Percentiles rank a stretch among this genome's conserved stretches.
phyloP scores from a whole-genome alignment of 805 yeast species.

The Saccharomycopsis malanga region DNA sequence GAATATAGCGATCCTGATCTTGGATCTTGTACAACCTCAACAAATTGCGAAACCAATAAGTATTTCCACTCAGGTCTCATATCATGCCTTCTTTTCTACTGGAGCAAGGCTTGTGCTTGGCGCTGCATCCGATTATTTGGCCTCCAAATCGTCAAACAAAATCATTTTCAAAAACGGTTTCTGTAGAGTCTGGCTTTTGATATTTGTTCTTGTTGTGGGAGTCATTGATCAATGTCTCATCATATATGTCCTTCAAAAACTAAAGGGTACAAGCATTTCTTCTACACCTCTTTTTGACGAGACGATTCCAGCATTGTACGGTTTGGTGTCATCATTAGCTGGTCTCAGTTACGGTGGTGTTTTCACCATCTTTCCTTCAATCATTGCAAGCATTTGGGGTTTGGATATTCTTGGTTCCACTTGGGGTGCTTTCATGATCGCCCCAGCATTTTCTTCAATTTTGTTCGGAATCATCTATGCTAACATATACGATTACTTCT shows the following conservation, averaged over 20 bases:
- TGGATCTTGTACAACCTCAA: neutral
- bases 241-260: neutral
- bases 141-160: constrained; percentile 23
- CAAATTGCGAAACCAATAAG: constrained; percentile 2
- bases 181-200: constrained; percentile 30
- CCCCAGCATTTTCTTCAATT: constrained; percentile 79
- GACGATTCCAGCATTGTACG: constrained; percentile 23
- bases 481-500: constrained; percentile 43
- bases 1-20: neutral
- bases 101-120: constrained; percentile 62
- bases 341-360: constrained; percentile 79
- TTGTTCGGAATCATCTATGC: constrained; percentile 69
- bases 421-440: constrained; percentile 85
- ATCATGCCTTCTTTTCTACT: constrained; percentile 65
- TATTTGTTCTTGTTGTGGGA: constrained; percentile 31
- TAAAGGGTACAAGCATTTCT: no score
- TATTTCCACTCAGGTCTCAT: constrained; percentile 45
- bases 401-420: constrained; percentile 82
- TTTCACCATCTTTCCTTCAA: constrained; percentile 81
- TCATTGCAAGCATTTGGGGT: constrained; percentile 82
- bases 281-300: constrained; percentile 20
- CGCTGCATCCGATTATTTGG: constrained; percentile 54
- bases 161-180: constrained; percentile 21
- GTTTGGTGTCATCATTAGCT: constrained; percentile 35
- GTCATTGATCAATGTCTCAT: constrained; percentile 31